Percentiles rank a stretch among this genome's conserved stretches.
These are phyloP conservation scores for Nyctanthes arbortristis DNA, from an alignment of 257 asterid genomes.

Conservation along the genomic window DNA sequence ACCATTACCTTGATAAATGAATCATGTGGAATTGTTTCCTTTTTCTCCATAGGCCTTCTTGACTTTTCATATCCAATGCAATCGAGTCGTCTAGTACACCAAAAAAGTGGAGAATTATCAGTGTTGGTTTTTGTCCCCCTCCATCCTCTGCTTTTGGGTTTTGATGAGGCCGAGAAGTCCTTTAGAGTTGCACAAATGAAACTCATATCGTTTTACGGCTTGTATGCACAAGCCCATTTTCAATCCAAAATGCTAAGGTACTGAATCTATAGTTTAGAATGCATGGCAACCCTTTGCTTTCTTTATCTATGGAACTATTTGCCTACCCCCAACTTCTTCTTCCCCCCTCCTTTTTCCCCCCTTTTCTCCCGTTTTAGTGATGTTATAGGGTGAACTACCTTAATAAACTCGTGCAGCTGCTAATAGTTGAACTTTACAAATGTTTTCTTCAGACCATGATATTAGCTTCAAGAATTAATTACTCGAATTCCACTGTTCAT, in stretches of 20 bases:
- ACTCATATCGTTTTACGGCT: no score
- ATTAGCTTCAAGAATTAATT: neutral
- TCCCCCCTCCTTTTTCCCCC: no score
- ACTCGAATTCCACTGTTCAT: neutral
- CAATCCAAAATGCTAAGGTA: neutral
- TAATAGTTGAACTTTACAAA: neutral
- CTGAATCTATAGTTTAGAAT: neutral
- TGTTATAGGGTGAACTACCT: no score
- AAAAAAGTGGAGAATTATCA: neutral
- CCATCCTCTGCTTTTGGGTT: neutral
- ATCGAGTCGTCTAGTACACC: neutral
- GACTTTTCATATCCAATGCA: neutral
- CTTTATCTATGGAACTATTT: neutral
- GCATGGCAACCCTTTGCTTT: neutral
- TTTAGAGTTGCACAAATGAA: neutral
- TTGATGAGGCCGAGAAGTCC: neutral
- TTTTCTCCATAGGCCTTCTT: neutral
- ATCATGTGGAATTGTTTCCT: neutral
- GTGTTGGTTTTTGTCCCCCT: neutral
- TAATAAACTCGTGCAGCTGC: no score
- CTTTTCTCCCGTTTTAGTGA: no score
- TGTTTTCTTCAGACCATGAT: neutral
- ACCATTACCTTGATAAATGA: neutral
- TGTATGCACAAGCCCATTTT: neutral
- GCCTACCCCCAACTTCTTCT: no score